Base-by-base conservation (phyloP, 73 alveolate species). In the Paramecium octaurelia region DNA sequence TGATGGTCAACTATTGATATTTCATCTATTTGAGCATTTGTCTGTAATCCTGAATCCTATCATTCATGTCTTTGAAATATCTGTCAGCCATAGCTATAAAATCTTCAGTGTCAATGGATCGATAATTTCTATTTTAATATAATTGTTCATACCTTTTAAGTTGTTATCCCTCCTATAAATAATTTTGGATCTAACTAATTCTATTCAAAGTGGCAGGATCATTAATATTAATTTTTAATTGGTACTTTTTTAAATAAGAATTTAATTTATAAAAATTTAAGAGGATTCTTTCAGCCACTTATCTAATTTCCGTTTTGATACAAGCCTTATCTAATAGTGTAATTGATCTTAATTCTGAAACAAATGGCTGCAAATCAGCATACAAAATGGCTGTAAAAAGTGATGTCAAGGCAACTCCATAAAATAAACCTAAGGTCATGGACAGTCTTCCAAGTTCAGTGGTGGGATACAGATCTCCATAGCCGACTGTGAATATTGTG, bases 401-500 rank as follows among this genome's bases (percentile, higher is more conserved):
- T 8, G 91, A 80, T 44, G 91, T 48, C 57, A 80, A 48, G 9
- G 91, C 43, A 4, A 80, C 75, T 42, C 91, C 91, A 46, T 44
- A 80, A 80, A 80, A 40, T 80, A 80, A 40, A 0, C 91, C 43
- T 80, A 80, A 31, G 4, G 73, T 23, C 70, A 80, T 48, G 3
- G 91, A 44, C 7, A 80, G 34, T 86, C 92, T 86, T 34, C 92
- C 92, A n/a, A 86, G 43, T 23, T 34, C 85, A 16, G 92, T 86
- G 0, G 42, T 57, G 34, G 92, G 92, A 57, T 57, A 86, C 0
- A 86, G 14, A 59, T 86, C 92, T 23, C 92, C 92, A 86, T 86
- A 86, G 12, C 92, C 92, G 1, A 86, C 71, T 12, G 92, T 86
- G 16, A 57, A 31, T 7, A 86, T 54, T 4, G 92, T 86, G 8